Conservation (phyloP, 805 yeast species). For the Candida endomychidarum region DNA sequence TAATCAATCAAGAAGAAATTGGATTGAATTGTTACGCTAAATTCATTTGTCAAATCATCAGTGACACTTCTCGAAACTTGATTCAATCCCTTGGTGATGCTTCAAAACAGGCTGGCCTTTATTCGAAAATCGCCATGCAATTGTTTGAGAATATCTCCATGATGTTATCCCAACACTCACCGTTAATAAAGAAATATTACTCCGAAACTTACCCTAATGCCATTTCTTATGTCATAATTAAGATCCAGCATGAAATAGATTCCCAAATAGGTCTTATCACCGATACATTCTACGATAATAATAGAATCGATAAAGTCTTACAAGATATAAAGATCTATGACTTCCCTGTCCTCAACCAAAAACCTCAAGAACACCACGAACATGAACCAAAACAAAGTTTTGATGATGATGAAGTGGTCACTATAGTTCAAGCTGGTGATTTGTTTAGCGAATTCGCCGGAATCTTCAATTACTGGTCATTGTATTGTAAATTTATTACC, state of each 20-base stretch:
- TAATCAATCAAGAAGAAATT: slow-evolving; percentile 65
- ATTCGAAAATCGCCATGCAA: slow-evolving; percentile 59
- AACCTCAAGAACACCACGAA: slow-evolving; percentile 3
- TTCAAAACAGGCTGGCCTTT: slow-evolving; percentile 45
- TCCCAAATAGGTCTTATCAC: slow-evolving; percentile 87
- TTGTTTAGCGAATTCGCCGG: slow-evolving; percentile 68
- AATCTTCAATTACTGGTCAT: slow-evolving; percentile 82
- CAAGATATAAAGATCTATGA: slow-evolving; percentile 55
- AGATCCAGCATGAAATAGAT: slow-evolving; percentile 85
- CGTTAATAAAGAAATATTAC: slow-evolving; percentile 71
- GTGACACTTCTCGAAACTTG: slow-evolving; percentile 71
- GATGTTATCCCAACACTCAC: slow-evolving; percentile 83
- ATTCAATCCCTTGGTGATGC: slow-evolving; percentile 38
- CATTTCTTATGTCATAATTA: slow-evolving; percentile 64
- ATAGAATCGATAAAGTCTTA: slow-evolving; percentile 55
- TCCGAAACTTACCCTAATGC: slow-evolving; percentile 49
- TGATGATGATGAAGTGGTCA: slow-evolving; percentile 34
- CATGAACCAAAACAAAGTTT: slow-evolving; percentile 18
- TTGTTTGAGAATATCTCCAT: slow-evolving; percentile 82
- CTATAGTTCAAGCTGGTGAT: slow-evolving; percentile 67
- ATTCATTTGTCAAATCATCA: slow-evolving; percentile 82
- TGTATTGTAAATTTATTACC: slow-evolving; percentile 71
- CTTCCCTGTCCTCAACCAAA: slow-evolving; percentile 26
- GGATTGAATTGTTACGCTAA: slow-evolving; percentile 83
- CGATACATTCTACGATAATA: slow-evolving; percentile 80